Conservation (phyloP, 371 early-diverging fungal genomes). For the Mucor indicus region DNA sequence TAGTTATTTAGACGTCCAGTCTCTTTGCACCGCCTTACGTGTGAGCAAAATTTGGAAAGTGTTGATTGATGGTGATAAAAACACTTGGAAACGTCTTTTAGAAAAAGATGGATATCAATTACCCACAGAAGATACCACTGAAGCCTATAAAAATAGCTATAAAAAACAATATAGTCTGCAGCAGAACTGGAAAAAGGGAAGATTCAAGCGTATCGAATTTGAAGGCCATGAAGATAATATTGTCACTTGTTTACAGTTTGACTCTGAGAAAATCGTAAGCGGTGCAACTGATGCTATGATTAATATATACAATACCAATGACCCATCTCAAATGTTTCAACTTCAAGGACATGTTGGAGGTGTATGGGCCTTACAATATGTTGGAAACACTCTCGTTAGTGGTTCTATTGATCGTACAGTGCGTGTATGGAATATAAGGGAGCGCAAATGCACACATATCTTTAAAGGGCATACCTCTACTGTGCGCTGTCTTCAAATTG, state of each 20-base stretch:
- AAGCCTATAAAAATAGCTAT: constrained; percentile 39
- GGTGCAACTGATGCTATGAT: constrained; percentile 89
- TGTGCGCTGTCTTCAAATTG: constrained; percentile 89
- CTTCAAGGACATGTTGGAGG: constrained; percentile 96
- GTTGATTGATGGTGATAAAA: constrained; percentile 72
- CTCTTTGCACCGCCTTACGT: constrained; percentile 74
- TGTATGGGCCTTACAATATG: constrained; percentile 96
- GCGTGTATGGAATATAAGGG: constrained; percentile 93
- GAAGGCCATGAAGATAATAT: constrained; percentile 79
- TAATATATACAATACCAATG: constrained; percentile 79
- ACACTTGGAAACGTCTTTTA: constrained; percentile 53
- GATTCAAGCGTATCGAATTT: constrained; percentile 70
- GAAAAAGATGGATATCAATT: constrained; percentile 48
- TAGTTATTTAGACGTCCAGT: constrained; percentile 69
- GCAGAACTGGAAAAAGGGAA: constrained; percentile 76
- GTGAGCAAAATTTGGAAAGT: constrained; percentile 74
- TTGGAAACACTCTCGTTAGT: constrained; percentile 83
- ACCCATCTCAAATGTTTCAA: constrained; percentile 37
- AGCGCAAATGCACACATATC: constrained; percentile 83
- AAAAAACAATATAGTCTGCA: constrained; percentile 19
- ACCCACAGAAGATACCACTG: constrained; percentile 17
- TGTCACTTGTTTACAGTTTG: constrained; percentile 94
- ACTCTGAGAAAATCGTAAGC: constrained; percentile 85
- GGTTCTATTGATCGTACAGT: constrained; percentile 98
- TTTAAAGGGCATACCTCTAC: constrained; percentile 96